Conservation (phyloP, 1,284 basidiomycete species). For the Porodaedalea pini region DNA sequence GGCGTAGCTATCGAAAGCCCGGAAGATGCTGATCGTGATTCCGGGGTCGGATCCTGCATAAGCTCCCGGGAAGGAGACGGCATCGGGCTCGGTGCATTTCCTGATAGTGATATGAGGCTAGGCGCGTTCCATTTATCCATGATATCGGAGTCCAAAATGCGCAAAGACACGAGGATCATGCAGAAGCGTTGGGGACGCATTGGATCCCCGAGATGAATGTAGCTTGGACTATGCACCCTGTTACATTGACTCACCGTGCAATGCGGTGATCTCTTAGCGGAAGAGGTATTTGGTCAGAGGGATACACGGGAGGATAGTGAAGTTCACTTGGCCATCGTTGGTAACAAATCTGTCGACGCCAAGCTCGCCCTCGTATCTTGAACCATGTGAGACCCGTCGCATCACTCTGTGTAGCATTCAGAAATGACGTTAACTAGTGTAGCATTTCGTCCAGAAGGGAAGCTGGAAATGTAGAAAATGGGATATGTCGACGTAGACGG, state of each 20-base stretch:
- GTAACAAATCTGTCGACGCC: constrained; percentile 39
- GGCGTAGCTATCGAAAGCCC: constrained; percentile 19
- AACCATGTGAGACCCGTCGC: constrained; percentile 55
- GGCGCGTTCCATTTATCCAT: constrained; percentile 45
- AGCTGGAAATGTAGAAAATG: constrained; percentile 1
- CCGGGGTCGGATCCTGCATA: constrained; percentile 33
- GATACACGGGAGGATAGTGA: constrained; percentile 38
- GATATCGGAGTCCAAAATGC: neutral
- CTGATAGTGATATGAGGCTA: constrained; percentile 48
- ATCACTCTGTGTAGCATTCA: constrained; percentile 3
- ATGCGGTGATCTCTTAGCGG: constrained; percentile 31
- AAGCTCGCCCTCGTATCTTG: constrained; percentile 41
- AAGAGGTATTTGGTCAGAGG: constrained; percentile 35
- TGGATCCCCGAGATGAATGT: constrained; percentile 6
- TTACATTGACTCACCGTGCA: constrained; percentile 14
- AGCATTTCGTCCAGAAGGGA: too few species aligned
- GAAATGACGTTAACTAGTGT: neutral
- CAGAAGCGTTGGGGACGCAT: neutral
- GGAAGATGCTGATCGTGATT: constrained; percentile 45
- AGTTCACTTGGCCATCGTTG: constrained; percentile 40
- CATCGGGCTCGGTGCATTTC: constrained; percentile 41
- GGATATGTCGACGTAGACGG: neutral
- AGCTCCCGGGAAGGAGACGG: constrained; percentile 49
- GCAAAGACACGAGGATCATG: constrained; percentile 6
- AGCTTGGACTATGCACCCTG: constrained; percentile 24